A percentile compares a stretch with the other conserved stretches of the same genome.
phyloP scores from a whole-genome alignment of 805 yeast species.

The Candida ovalis region DNA sequence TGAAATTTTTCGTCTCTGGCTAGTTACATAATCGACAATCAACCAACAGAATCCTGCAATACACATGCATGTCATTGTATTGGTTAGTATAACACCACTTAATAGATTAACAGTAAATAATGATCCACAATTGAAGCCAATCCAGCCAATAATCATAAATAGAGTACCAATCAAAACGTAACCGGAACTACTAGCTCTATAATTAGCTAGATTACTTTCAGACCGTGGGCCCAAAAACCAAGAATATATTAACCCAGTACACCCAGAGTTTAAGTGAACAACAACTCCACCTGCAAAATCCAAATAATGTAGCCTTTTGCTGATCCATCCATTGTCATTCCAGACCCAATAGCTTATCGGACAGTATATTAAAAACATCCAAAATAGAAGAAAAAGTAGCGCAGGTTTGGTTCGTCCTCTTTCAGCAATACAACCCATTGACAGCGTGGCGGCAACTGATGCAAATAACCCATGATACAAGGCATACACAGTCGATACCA shows the following conservation, averaged over 20 bases:
- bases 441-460: slow-evolving; percentile 76
- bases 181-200: slow-evolving; percentile 84
- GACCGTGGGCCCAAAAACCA: slow-evolving; percentile 70
- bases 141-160: slow-evolving; percentile 85
- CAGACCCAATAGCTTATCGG: slow-evolving; percentile 91
- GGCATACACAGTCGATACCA: slow-evolving; percentile 67
- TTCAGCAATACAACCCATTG: slow-evolving; percentile 86
- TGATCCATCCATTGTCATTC: slow-evolving; percentile 88
- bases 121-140: slow-evolving; percentile 87
- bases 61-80: slow-evolving; percentile 76
- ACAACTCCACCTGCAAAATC: slow-evolving; percentile 97
- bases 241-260: slow-evolving; percentile 79
- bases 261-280: slow-evolving; percentile 82
- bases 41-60: slow-evolving; percentile 87
- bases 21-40: slow-evolving; percentile 62
- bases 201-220: slow-evolving; percentile 60
- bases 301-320: slow-evolving; percentile 65
- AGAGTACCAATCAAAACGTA: slow-evolving; percentile 80
- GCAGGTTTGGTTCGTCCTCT: slow-evolving; percentile 82
- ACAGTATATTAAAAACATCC: slow-evolving; percentile 87
- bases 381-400: slow-evolving; percentile 67
- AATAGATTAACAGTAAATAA: slow-evolving; percentile 69
- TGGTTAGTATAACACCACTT: slow-evolving; percentile 77
- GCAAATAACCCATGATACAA: slow-evolving; percentile 79
- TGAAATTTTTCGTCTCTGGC: slow-evolving; percentile 67